phyloP scores from a whole-genome alignment of 345 rosid species.

The Eucalyptus brandiana region DNA sequence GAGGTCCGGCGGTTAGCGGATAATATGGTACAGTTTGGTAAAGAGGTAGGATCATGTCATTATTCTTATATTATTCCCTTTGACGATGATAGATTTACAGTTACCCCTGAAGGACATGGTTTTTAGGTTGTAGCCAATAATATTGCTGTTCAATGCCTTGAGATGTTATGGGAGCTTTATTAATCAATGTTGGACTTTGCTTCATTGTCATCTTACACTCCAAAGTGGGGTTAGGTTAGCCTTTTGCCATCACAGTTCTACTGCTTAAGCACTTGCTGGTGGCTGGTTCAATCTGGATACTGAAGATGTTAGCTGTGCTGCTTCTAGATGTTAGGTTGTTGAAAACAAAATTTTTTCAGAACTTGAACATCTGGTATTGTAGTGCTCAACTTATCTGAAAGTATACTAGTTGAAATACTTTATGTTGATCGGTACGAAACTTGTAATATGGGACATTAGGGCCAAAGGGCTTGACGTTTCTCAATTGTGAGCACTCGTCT shows the following conservation, averaged over 20 bases:
- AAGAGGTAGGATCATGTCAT: slow-evolving; percentile 39
- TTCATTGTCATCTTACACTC: background rate
- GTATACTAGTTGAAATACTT: background rate
- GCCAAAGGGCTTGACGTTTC: background rate
- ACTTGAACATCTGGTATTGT: background rate
- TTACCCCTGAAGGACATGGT: background rate
- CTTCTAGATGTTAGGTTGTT: background rate
- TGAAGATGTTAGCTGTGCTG: background rate
- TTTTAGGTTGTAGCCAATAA: background rate
- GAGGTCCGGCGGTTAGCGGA: slow-evolving; percentile 85
- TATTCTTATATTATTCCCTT: background rate
- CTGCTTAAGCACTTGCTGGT: background rate
- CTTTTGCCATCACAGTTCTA: background rate
- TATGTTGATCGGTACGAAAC: background rate
- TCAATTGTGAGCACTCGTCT: background rate
- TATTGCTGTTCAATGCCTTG: background rate
- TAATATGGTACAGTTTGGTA: slow-evolving; percentile 88
- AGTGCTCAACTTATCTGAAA: background rate
- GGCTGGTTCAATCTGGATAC: background rate
- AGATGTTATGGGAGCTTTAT: background rate
- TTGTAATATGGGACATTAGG: background rate
- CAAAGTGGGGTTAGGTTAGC: background rate
- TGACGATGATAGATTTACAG: background rate
- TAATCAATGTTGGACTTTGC: background rate
- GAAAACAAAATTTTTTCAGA: background rate